Base-by-base conservation (phyloP, 2,329 filamentous ascomycete genomes). In the Colletotrichum truncatum region DNA sequence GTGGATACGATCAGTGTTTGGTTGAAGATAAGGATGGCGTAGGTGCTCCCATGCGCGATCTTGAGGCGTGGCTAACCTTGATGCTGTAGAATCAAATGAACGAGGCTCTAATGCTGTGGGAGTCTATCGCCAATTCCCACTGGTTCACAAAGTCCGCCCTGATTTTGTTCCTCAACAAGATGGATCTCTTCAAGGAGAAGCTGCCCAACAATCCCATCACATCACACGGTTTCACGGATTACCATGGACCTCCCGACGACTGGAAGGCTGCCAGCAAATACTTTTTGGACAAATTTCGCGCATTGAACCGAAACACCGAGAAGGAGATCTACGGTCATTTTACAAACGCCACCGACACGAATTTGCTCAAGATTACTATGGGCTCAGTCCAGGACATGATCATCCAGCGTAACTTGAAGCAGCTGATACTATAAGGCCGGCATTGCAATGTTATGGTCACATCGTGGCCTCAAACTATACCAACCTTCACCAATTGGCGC, bases 11-110 rank as follows among this genome's bases (percentile, higher is more conserved):
- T 75, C 96, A 98, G 78, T 97, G 94, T 73, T 82, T 98, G 51
- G 93, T 98, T 4, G 95, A 98, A 81, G 95, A 98, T 77, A 94
- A 97, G 79, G 96, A 97, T 76, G 94, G 94, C 68, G 94, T 97
- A 85, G 82, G 93, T 84, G 36, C 43, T 5, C 32, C 34, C 51
- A 18, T 9, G 10, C 28, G 16, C 3, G 16, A 6, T 61, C 32
- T 23, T 28, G 9, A 41, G 12, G 25, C 16, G 7, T 28, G 52
- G 56, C 73, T 75, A 67, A 76, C 61, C 9, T 28, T 21, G 14
- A 4, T 11, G 12, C 46, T 12, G 7, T 69, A 94, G 91, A 95
- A 95, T 76, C 92, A 94, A 92, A 95, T 94, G 92, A 93, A 94
- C 78, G 92, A 95, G 78, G 92, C 92, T 3, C 83, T 95, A 72